Evolutionary conservation across 176 grass and related monocot genomes (phyloP).

Genomic region (Hordeum marinum): DNA sequence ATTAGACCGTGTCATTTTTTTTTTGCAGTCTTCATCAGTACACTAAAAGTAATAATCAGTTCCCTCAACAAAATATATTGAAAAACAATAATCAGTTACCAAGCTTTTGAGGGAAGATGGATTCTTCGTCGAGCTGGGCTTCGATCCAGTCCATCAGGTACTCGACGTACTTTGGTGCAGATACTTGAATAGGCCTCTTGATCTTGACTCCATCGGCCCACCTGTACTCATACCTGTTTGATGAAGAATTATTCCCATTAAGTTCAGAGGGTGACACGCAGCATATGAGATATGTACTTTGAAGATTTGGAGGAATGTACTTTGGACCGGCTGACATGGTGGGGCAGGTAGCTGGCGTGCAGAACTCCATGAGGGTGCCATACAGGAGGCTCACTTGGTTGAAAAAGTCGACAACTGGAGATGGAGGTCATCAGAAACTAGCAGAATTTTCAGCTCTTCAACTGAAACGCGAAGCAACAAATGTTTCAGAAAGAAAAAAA

Average conservation of each 20-base stretch:
- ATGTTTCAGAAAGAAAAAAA: not conserved
- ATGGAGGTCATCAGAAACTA: not conserved
- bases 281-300: not conserved
- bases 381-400: slow-evolving; percentile 90
- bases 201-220: slow-evolving; percentile 96
- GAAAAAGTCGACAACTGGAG: slow-evolving; percentile 91
- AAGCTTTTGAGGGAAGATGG: slow-evolving; percentile 85
- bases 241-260: not conserved
- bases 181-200: slow-evolving; percentile 90
- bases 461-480: not conserved
- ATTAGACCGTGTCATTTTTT: not conserved
- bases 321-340: slow-evolving; percentile 91
- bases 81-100: slow-evolving; percentile 28
- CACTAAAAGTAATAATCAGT: not conserved
- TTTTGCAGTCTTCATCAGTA: not conserved
- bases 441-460: not conserved
- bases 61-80: no score
- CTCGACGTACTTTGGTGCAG: slow-evolving; percentile 89
- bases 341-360: slow-evolving; percentile 79
- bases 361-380: slow-evolving; percentile 86
- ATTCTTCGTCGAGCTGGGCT: slow-evolving; percentile 70
- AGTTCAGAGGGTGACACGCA: not conserved
- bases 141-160: slow-evolving; percentile 97
- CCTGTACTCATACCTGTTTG: slow-evolving; percentile 77
- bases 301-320: slow-evolving; percentile 28